Conservation (phyloP, 371 early-diverging fungal genomes). For the Funneliformis caledonium region DNA sequence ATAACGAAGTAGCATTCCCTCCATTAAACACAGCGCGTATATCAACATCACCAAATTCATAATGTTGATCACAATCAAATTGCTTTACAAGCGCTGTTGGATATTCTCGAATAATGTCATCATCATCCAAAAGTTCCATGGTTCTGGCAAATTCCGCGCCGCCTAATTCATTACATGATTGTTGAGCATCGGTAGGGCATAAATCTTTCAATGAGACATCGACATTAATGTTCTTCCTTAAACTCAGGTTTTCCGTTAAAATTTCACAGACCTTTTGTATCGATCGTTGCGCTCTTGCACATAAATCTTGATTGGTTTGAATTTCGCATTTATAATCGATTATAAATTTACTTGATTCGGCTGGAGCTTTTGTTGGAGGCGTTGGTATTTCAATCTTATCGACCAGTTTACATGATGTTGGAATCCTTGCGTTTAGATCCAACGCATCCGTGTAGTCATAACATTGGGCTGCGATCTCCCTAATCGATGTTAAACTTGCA, state of each 20-base stretch:
- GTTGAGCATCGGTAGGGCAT: background rate
- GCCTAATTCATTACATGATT: slow-evolving; percentile 30
- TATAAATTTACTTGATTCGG: background rate
- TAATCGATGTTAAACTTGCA: background rate
- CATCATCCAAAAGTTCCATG: slow-evolving; percentile 51
- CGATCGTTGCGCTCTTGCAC: background rate
- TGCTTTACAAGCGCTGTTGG: slow-evolving; percentile 71
- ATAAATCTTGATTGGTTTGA: background rate
- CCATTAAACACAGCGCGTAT: slow-evolving; percentile 69
- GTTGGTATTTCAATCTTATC: background rate
- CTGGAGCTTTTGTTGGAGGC: background rate
- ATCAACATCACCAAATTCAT: slow-evolving; percentile 51
- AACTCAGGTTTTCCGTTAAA: too few species aligned
- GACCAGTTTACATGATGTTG: background rate
- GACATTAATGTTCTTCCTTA: background rate
- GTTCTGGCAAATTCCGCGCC: slow-evolving; percentile 54
- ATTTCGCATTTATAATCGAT: background rate
- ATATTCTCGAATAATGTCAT: slow-evolving; percentile 57
- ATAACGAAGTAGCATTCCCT: slow-evolving; percentile 51
- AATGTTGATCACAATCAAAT: slow-evolving; percentile 43
- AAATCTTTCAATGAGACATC: background rate
- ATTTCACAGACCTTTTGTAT: background rate
- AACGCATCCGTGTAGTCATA: background rate
- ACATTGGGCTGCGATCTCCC: background rate
- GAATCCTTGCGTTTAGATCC: background rate